phyloP scores from a whole-genome alignment of 768 basidiomycete genomes.

The Rhizopogon salebrosus region DNA sequence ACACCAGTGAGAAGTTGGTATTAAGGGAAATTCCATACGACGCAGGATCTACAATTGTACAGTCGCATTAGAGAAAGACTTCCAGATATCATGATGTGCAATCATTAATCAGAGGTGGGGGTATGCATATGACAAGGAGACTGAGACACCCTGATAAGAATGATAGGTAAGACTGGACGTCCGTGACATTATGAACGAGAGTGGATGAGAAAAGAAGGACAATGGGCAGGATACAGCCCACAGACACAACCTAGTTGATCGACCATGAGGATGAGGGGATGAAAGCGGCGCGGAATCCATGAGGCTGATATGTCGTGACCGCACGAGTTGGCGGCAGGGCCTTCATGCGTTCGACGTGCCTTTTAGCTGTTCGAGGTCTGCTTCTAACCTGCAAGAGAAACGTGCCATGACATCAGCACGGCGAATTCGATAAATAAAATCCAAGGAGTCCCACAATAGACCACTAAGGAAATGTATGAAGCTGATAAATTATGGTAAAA shows the following conservation, averaged over 20 bases:
- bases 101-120: conserved; percentile 17
- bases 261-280: conserved; percentile 19
- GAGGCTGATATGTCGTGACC: conserved; percentile 22
- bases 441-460: conserved; percentile 11
- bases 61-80: conserved; percentile 11
- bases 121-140: conserved; percentile 17
- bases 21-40: conserved; percentile 7
- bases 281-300: conserved; percentile 29
- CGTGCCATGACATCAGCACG: conserved; percentile 13
- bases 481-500: conserved; percentile 12
- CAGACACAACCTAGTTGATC: conserved; percentile 11
- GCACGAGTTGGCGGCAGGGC: conserved; percentile 1
- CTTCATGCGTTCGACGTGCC: conserved; percentile 22
- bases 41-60: conserved; percentile 14
- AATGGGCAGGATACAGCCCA: conserved; percentile 1
- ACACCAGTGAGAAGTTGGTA: not conserved
- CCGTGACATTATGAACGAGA: not conserved
- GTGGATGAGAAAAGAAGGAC: not conserved
- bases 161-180: not conserved
- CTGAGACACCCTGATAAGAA: conserved; percentile 22
- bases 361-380: conserved; percentile 53
- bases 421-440: conserved; percentile 35
- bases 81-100: conserved; percentile 12
- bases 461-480: conserved; percentile 11
- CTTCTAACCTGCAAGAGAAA: conserved; percentile 54